A percentile compares a stretch with the other conserved stretches of the same genome.
Evolutionary conservation across 768 basidiomycete genomes (phyloP).

Genomic region (Suillus decipiens): DNA sequence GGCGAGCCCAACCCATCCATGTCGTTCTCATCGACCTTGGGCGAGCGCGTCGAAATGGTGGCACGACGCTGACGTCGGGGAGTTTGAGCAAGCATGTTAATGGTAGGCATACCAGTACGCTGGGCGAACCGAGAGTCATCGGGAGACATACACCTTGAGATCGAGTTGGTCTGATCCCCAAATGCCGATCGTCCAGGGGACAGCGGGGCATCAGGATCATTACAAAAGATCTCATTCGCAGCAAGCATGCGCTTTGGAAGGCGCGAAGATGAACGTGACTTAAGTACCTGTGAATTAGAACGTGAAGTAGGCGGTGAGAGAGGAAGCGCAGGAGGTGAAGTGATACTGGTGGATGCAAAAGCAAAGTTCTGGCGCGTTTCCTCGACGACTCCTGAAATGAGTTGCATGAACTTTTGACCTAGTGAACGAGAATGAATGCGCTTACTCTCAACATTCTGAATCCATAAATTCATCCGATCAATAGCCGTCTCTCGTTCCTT

Average conservation of each 20-base stretch:
- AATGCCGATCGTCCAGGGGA: constrained; percentile 20
- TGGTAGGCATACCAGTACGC: constrained; percentile 17
- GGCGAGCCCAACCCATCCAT: constrained; percentile 47
- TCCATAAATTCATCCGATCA: constrained; percentile 82
- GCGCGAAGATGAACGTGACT: constrained; percentile 41
- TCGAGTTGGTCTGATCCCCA: constrained; percentile 23
- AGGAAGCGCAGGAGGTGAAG: constrained; percentile 63
- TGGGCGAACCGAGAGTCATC: constrained; percentile 24
- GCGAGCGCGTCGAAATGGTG: constrained; percentile 69
- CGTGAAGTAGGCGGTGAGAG: constrained; percentile 53
- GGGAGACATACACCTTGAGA: constrained; percentile 21
- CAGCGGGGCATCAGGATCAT: constrained; percentile 20
- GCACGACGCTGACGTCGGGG: constrained; percentile 49
- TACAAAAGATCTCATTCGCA: constrained; percentile 69
- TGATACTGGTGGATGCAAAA: constrained; percentile 45
- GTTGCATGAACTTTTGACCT: constrained; percentile 16
- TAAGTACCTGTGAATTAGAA: constrained; percentile 40
- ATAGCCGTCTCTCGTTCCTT: constrained; percentile 31
- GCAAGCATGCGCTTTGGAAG: constrained; percentile 64
- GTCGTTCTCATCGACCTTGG: constrained; percentile 36
- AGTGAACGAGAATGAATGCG: constrained; percentile 16
- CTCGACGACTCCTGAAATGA: constrained; percentile 68
- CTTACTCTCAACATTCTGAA: constrained; percentile 82
- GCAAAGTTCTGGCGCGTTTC: constrained; percentile 74
- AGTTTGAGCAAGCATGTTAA: constrained; percentile 30